phyloP scores from a whole-genome alignment of 495 filamentous ascomycete species.

The Aspergillus avenaceus region DNA sequence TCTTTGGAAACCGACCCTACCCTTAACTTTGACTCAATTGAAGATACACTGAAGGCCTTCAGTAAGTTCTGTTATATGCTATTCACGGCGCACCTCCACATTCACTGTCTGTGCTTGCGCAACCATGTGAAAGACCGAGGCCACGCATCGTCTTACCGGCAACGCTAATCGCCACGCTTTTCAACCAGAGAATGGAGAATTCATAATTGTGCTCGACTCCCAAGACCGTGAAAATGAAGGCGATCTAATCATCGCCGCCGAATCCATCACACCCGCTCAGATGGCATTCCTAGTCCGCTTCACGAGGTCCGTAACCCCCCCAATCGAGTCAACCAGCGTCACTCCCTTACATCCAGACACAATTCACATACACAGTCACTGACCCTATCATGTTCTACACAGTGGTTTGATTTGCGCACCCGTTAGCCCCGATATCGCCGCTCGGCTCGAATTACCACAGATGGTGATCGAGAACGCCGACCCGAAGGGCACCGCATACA shows the following conservation, averaged over 20 bases:
- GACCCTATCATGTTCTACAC: not conserved
- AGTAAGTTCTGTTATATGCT: conserved; percentile 48
- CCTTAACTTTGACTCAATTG: conserved; percentile 72
- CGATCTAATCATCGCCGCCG: conserved; percentile 92
- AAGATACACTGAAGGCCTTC: conserved; percentile 79
- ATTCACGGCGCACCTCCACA: not conserved
- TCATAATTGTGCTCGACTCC: conserved; percentile 92
- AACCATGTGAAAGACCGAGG: not conserved
- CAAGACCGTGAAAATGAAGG: conserved; percentile 93
- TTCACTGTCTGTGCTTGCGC: not conserved
- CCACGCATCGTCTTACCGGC: not conserved
- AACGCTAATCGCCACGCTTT: conserved; percentile 13
- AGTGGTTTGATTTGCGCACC: conserved; percentile 91
- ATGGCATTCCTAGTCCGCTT: conserved; percentile 94
- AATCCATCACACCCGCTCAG: conserved; percentile 78
- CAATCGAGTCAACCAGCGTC: too few species aligned
- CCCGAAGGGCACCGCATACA: conserved; percentile 88
- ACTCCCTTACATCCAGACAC: not conserved
- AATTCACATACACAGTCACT: not conserved
- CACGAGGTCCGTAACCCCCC: conserved; percentile 46
- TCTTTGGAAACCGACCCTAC: conserved; percentile 30
- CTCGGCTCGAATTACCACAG: conserved; percentile 70
- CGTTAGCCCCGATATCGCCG: conserved; percentile 60
- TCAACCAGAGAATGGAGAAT: conserved; percentile 72
- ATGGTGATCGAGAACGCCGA: conserved; percentile 86